These are phyloP conservation scores for Raddia guianensis DNA, from an alignment of 176 grass and related monocot species.

Conservation along the genomic window DNA sequence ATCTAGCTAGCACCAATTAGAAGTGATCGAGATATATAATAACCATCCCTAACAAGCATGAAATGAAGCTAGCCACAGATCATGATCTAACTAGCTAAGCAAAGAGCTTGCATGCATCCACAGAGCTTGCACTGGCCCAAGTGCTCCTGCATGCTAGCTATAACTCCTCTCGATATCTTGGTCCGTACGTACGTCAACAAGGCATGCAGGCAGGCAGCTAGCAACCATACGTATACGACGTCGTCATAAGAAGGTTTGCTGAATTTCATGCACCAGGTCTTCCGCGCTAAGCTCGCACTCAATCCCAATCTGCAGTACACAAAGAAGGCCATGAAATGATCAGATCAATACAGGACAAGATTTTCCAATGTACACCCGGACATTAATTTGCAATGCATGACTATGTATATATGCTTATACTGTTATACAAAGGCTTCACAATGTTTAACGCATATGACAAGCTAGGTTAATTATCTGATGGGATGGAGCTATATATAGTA, in stretches of 20 bases:
- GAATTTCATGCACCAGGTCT: conserved; percentile 78
- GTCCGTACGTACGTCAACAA: not conserved
- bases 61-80: not conserved
- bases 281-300: conserved; percentile 85
- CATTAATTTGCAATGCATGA: not conserved
- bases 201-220: not conserved
- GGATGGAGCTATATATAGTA: not conserved
- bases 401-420: too few species aligned
- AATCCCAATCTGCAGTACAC: conserved; percentile 73
- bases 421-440: not conserved
- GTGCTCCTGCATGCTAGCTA: not conserved
- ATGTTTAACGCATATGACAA: not conserved
- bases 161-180: not conserved
- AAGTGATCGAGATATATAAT: not conserved
- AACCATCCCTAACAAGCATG: not conserved
- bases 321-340: not conserved
- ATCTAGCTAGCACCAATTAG: not conserved
- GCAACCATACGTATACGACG: not conserved
- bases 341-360: not conserved
- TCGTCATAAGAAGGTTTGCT: conserved; percentile 61
- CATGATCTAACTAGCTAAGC: not conserved
- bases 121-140: not conserved
- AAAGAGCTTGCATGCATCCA: not conserved
- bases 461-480: not conserved
- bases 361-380: not conserved